phyloP scores from a whole-genome alignment of 2,329 filamentous ascomycete species.

The Fusarium heterosporum region DNA sequence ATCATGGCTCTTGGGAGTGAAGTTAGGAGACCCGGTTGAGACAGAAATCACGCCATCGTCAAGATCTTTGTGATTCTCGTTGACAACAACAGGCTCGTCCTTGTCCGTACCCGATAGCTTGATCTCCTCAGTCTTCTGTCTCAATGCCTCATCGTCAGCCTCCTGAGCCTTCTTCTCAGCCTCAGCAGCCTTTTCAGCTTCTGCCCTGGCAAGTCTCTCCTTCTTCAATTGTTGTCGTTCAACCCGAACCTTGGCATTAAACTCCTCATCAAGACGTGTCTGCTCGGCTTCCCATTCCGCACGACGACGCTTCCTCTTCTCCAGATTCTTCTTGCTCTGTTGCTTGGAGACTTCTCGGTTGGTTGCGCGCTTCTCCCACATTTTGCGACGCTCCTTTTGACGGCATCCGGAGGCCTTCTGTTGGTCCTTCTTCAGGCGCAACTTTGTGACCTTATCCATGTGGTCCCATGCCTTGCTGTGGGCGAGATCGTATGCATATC shows the following conservation, averaged over 20 bases:
- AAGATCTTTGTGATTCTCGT: slow-evolving; percentile 35
- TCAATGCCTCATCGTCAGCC: slow-evolving; percentile 41
- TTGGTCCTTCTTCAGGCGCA: slow-evolving; percentile 62
- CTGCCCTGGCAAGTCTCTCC: slow-evolving; percentile 33
- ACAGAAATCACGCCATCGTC: slow-evolving; percentile 46
- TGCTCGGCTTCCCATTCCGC: slow-evolving; percentile 46
- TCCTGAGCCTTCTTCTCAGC: slow-evolving; percentile 32
- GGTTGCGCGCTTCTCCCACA: slow-evolving; percentile 63
- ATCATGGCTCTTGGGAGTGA: slow-evolving; percentile 50
- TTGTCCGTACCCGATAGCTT: slow-evolving; percentile 17
- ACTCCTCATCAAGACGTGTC: slow-evolving; percentile 45
- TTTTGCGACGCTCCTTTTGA: slow-evolving; percentile 58
- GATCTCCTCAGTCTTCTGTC: slow-evolving; percentile 29
- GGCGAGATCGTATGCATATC: slow-evolving; percentile 69
- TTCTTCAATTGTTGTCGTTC: slow-evolving; percentile 33
- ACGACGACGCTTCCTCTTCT: slow-evolving; percentile 51
- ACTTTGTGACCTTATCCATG: slow-evolving; percentile 61
- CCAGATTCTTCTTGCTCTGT: slow-evolving; percentile 55
- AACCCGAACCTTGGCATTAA: slow-evolving; percentile 45
- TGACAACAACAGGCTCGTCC: slow-evolving; percentile 24
- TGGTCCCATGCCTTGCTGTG: slow-evolving; percentile 68
- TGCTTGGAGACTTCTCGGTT: slow-evolving; percentile 57
- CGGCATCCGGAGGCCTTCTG: slow-evolving; percentile 62
- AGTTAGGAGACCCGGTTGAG: slow-evolving; percentile 49
- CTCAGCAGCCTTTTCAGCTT: slow-evolving; percentile 37